Evolutionary conservation across 78 protist genomes (phyloP).

Genomic region (Bodo saltans): DNA sequence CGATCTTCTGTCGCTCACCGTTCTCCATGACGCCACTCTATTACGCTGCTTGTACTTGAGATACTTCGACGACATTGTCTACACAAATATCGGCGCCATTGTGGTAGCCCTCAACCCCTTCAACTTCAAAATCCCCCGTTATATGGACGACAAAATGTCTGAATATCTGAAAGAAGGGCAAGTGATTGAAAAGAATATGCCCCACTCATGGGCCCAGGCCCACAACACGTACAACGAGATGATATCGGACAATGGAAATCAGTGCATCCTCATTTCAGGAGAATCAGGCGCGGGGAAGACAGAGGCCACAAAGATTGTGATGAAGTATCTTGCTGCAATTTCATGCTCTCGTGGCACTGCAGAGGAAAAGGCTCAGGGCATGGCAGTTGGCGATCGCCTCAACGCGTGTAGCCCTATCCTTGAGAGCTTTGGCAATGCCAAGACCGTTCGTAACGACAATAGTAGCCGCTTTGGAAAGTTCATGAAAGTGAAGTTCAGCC

Average conservation of each 20-base stretch:
- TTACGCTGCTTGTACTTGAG: background rate
- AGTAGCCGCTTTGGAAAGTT: constrained; percentile 86
- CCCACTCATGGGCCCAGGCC: constrained; percentile 37
- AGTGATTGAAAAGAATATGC: constrained; percentile 12
- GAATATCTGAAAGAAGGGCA: constrained; percentile 28
- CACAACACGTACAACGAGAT: constrained; percentile 49
- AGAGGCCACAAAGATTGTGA: constrained; percentile 71
- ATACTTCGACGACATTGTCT: constrained; percentile 32
- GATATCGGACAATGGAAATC: constrained; percentile 60
- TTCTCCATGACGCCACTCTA: constrained; percentile 35
- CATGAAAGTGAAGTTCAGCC: constrained; percentile 60
- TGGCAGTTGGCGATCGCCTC: constrained; percentile 49
- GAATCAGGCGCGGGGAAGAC: constrained; percentile 93
- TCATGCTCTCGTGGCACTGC: constrained; percentile 38
- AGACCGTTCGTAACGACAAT: constrained; percentile 77
- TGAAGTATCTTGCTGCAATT: constrained; percentile 52
- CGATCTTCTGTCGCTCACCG: constrained; percentile 25
- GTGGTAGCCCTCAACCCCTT: constrained; percentile 78
- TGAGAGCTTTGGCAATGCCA: constrained; percentile 90
- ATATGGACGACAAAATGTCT: constrained; percentile 50
- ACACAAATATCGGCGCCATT: constrained; percentile 63
- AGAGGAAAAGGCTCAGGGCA: constrained; percentile 30
- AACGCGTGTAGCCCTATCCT: constrained; percentile 47
- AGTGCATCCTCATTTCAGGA: constrained; percentile 61
- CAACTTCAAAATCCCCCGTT: constrained; percentile 65